Percentiles rank a stretch among this genome's conserved stretches.
These are phyloP conservation scores for Zygotorulaspora danielsina DNA, from an alignment of 805 yeast genomes.

Conservation along the genomic window DNA sequence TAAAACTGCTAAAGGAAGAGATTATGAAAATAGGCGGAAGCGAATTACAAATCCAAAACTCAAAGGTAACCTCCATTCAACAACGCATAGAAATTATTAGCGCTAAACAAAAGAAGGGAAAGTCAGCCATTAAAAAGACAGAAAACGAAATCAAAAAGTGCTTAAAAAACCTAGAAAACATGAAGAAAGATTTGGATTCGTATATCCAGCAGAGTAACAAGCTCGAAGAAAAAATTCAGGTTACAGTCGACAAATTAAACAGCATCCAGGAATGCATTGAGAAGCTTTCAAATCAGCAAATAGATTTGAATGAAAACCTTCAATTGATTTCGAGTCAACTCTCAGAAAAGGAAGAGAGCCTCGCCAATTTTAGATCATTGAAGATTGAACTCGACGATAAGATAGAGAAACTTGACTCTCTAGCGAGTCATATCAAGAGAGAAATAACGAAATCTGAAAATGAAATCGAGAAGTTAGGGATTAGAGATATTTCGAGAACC, in stretches of 20 bases:
- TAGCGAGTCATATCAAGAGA: conserved; percentile 38
- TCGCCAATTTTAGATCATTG: conserved; percentile 55
- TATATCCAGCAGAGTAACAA: conserved; percentile 34
- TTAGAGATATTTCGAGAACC: conserved; percentile 49
- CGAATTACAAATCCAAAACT: conserved; percentile 68
- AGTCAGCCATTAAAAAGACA: conserved; percentile 52
- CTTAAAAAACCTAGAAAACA: conserved; percentile 43
- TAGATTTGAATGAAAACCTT: conserved; percentile 38
- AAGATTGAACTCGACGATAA: conserved; percentile 65
- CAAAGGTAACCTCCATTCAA: conserved; percentile 71
- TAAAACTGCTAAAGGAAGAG: conserved; percentile 61
- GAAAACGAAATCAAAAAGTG: conserved; percentile 60
- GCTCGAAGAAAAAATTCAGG: conserved; percentile 30
- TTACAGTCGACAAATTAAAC: conserved; percentile 36
- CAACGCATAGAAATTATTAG: conserved; percentile 60
- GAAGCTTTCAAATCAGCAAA: conserved; percentile 42
- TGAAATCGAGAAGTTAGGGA: conserved; percentile 42
- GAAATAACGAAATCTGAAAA: conserved; percentile 39
- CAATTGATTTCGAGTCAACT: conserved; percentile 40
- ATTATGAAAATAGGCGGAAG: conserved; percentile 93
- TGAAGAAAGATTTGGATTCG: conserved; percentile 46
- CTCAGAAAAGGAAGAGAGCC: conserved; percentile 40
- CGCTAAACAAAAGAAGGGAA: conserved; percentile 55
- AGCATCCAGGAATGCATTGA: conserved; percentile 31
- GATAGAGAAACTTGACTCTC: conserved; percentile 51